Conservation (phyloP, 441 rosid species). For the Adansonia grandidieri region DNA sequence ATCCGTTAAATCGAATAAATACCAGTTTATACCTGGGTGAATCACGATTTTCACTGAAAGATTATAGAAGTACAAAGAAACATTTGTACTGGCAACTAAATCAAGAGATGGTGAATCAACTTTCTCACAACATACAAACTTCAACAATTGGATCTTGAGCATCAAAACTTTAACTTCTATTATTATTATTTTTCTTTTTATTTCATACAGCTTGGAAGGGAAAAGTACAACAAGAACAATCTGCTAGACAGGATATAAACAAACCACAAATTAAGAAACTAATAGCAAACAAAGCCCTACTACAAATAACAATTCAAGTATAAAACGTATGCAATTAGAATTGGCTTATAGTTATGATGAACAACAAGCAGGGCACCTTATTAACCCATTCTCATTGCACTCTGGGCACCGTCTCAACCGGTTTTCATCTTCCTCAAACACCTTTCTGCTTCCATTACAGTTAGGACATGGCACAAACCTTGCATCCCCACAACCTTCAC, state of each 20-base stretch:
- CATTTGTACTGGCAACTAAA: not conserved
- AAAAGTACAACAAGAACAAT: not conserved
- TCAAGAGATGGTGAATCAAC: not conserved
- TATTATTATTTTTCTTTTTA: not conserved
- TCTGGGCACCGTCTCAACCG: constrained; percentile 62
- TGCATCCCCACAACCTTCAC: constrained; percentile 79
- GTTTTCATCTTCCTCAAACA: constrained; percentile 59
- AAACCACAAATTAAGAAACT: not conserved
- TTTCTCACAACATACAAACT: not conserved
- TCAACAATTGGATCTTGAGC: not conserved
- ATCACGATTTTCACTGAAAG: too few relatives aligned
- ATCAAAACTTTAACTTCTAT: not conserved
- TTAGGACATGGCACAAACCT: constrained; percentile 75
- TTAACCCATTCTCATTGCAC: constrained; percentile 89
- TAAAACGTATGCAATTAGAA: constrained; percentile 12
- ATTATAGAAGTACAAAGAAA: too few relatives aligned
- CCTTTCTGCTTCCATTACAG: constrained; percentile 83
- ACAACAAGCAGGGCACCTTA: constrained; percentile 75
- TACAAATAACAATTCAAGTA: constrained; percentile 12
- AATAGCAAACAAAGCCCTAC: not conserved
- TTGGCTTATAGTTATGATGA: constrained; percentile 19
- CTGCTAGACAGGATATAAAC: not conserved
- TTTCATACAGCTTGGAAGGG: constrained; percentile 18
- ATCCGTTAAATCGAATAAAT: too few relatives aligned
- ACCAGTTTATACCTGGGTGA: too few relatives aligned